Conservation (phyloP, 2,329 filamentous ascomycete species). For the Colletotrichum caudatum region DNA sequence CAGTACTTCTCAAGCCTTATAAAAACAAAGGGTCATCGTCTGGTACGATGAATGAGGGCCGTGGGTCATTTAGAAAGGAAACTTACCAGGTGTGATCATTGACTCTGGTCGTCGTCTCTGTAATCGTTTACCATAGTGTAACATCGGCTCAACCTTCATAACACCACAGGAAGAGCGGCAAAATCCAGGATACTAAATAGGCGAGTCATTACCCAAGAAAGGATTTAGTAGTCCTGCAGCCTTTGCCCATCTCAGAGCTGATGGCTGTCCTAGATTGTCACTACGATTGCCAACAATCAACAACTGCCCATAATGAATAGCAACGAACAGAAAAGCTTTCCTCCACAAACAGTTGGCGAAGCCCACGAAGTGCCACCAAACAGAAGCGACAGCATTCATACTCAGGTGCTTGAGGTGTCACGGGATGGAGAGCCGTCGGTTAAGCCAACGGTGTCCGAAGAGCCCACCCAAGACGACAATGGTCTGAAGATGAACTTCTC, state of each 20-base stretch:
- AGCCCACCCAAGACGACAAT: neutral
- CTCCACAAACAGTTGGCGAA: neutral
- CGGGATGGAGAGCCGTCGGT: neutral
- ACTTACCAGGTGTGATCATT: neutral
- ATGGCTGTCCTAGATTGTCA: neutral
- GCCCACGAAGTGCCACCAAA: neutral
- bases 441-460: neutral
- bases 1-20: neutral
- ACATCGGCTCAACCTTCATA: neutral
- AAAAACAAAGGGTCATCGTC: neutral
- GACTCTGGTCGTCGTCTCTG: neutral
- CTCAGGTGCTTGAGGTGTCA: neutral
- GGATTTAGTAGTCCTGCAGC: neutral
- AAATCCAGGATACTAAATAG: fast-evolving
- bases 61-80: neutral
- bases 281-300: neutral
- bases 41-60: neutral
- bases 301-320: neutral
- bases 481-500: neutral
- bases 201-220: neutral
- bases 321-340: neutral
- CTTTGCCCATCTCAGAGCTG: neutral
- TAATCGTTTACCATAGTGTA: neutral
- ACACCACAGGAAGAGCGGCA: neutral
- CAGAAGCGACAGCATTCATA: neutral